A percentile compares a stretch with the other conserved stretches of the same genome.
Conservation (phyloP, 2,329 filamentous ascomycete genomes). For the Trichoderma pleuroti region DNA sequence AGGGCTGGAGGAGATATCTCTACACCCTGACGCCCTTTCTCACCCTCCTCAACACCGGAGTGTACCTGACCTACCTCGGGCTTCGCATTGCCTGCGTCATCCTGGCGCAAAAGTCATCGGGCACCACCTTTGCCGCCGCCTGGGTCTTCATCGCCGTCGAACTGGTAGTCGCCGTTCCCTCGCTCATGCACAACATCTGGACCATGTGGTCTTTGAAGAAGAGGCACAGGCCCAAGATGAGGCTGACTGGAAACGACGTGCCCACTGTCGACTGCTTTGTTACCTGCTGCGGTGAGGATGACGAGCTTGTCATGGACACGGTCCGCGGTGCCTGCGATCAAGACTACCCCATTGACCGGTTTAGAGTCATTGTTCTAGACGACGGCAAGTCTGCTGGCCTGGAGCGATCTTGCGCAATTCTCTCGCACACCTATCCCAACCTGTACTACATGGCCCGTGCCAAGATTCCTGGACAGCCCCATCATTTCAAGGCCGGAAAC, state of each 20-base stretch:
- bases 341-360: slow-evolving; percentile 52
- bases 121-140: slow-evolving; percentile 45
- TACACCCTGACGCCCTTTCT: slow-evolving; percentile 39
- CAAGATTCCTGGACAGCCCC: slow-evolving; percentile 46
- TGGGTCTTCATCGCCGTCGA: slow-evolving; percentile 58
- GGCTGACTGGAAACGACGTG: slow-evolving; percentile 45
- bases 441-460: slow-evolving; percentile 51
- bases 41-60: slow-evolving; percentile 39
- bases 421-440: slow-evolving; percentile 44
- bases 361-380: slow-evolving; percentile 54
- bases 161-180: slow-evolving; percentile 50
- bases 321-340: slow-evolving; percentile 51
- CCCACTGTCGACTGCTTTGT: slow-evolving; percentile 56
- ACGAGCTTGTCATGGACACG: slow-evolving; percentile 55
- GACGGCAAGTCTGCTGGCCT: slow-evolving; percentile 49
- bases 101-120: slow-evolving; percentile 43
- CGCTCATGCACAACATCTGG: slow-evolving; percentile 56
- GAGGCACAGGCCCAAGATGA: slow-evolving; percentile 50
- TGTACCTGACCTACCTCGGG: slow-evolving; percentile 49
- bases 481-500: slow-evolving; percentile 64
- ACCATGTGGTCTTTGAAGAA: slow-evolving; percentile 56
- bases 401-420: slow-evolving; percentile 36
- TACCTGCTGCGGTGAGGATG: slow-evolving; percentile 56
- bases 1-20: slow-evolving; percentile 41
- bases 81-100: slow-evolving; percentile 51